A percentile compares a stretch with the other conserved stretches of the same genome.
These are phyloP conservation scores for Geotrichum phurueaensis DNA, from an alignment of 1,139 yeast genomes.

Conservation along the genomic window DNA sequence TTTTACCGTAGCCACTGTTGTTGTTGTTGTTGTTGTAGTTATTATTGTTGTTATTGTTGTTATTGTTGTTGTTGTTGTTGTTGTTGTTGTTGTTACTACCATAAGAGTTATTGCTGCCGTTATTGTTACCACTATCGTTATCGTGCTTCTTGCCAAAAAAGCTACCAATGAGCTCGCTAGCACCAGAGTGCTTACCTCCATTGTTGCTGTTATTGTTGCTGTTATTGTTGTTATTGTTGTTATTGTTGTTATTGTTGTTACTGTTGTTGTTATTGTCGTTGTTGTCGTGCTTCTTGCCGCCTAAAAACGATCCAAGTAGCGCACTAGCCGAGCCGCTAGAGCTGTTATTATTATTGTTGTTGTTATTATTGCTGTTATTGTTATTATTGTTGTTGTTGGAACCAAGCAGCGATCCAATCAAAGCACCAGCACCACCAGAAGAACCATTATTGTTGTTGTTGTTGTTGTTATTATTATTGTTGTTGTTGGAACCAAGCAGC, in stretches of 20 bases:
- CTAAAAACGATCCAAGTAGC: neutral
- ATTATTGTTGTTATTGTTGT: neutral
- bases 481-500: too few relatives aligned
- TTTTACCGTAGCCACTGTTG: slow-evolving; percentile 2
- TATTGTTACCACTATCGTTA: neutral
- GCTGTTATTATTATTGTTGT: neutral
- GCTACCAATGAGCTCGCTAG: neutral
- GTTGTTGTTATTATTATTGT: neutral
- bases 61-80: neutral
- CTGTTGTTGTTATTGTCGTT: neutral
- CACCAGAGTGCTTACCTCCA: neutral
- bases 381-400: too few relatives aligned
- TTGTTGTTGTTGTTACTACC: neutral
- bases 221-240: neutral
- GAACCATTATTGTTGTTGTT: neutral
- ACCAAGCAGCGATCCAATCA: slow-evolving; percentile 12
- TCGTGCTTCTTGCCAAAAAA: slow-evolving; percentile 10
- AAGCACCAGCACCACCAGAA: slow-evolving; percentile 11
- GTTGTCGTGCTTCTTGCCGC: neutral
- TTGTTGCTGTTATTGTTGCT: neutral
- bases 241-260: neutral
- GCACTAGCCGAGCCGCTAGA: slow-evolving; percentile 4
- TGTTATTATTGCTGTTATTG: neutral
- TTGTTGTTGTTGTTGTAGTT: neutral
- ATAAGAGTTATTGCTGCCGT: neutral